A percentile compares a stretch with the other conserved stretches of the same genome.
Evolutionary conservation across 2,329 filamentous ascomycete species (phyloP).

Genomic region (Teratosphaeriaceae sp.): DNA sequence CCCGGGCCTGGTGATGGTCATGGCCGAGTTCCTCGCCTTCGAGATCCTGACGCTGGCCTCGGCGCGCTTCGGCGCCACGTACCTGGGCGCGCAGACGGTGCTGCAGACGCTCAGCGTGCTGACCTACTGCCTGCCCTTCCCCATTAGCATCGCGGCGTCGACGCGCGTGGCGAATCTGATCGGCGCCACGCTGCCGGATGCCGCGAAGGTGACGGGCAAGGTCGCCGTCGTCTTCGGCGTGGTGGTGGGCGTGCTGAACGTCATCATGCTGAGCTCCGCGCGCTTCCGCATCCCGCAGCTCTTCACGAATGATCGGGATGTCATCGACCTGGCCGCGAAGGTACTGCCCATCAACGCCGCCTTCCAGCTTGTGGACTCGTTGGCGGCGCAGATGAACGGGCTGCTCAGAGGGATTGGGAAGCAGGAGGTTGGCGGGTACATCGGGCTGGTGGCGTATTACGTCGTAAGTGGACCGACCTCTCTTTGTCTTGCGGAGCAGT

Average conservation of each 20-base stretch:
- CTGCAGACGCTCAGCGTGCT: conserved; percentile 70
- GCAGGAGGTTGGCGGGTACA: conserved; percentile 84
- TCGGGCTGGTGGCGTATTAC: conserved; percentile 84
- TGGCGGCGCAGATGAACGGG: conserved; percentile 74
- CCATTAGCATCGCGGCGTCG: conserved; percentile 78
- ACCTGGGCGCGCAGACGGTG: conserved; percentile 82
- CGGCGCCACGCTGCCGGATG: conserved; percentile 72
- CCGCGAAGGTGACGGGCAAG: conserved; percentile 72
- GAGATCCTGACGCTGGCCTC: conserved; percentile 82
- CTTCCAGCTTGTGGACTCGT: conserved; percentile 83
- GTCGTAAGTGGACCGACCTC: conserved; percentile 32
- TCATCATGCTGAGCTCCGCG: conserved; percentile 60
- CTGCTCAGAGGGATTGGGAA: conserved; percentile 80
- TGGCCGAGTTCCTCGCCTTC: conserved; percentile 81
- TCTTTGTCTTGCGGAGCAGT: too few species aligned
- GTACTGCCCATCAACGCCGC: conserved; percentile 76
- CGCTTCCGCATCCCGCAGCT: conserved; percentile 69
- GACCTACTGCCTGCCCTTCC: conserved; percentile 88
- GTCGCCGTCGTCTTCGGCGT: conserved; percentile 64
- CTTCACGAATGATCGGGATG: conserved; percentile 63
- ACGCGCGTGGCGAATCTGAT: conserved; percentile 90
- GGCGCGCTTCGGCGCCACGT: conserved; percentile 69
- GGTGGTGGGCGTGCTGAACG: conserved; percentile 72
- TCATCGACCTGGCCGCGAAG: conserved; percentile 56
- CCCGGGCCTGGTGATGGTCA: conserved; percentile 87